Evolutionary conservation across 1,139 yeast species (phyloP).

Genomic region (Arxiozyma telluris): DNA sequence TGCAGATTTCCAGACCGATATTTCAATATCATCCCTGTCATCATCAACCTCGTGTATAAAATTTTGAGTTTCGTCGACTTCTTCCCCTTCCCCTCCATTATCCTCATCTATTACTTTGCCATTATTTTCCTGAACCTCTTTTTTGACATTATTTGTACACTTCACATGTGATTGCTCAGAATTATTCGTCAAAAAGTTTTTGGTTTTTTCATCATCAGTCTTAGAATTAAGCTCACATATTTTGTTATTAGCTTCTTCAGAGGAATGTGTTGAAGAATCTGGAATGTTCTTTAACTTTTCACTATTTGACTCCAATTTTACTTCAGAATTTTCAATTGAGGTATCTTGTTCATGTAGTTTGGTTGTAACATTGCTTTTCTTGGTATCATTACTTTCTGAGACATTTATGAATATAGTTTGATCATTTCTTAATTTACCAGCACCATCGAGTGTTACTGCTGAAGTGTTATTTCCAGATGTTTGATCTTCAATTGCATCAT

Average conservation of each 20-base stretch:
- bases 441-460: background rate
- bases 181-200: too few species aligned
- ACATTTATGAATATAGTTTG: constrained; percentile 3
- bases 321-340: background rate
- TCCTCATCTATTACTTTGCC: background rate
- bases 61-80: constrained; percentile 28
- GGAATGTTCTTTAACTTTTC: background rate
- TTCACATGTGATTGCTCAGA: background rate
- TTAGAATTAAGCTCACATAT: background rate
- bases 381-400: background rate
- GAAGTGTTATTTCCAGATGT: constrained; percentile 10
- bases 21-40: constrained; percentile 57
- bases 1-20: constrained; percentile 70
- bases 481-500: constrained; percentile 4
- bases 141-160: background rate
- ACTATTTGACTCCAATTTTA: background rate
- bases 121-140: background rate
- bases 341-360: background rate
- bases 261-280: background rate
- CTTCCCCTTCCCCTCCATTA: constrained; percentile 16
- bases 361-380: background rate
- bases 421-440: background rate
- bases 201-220: background rate
- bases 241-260: background rate
- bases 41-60: constrained; percentile 38